Conservation (phyloP, 495 filamentous ascomycete species). For the Platismatia glauca region DNA sequence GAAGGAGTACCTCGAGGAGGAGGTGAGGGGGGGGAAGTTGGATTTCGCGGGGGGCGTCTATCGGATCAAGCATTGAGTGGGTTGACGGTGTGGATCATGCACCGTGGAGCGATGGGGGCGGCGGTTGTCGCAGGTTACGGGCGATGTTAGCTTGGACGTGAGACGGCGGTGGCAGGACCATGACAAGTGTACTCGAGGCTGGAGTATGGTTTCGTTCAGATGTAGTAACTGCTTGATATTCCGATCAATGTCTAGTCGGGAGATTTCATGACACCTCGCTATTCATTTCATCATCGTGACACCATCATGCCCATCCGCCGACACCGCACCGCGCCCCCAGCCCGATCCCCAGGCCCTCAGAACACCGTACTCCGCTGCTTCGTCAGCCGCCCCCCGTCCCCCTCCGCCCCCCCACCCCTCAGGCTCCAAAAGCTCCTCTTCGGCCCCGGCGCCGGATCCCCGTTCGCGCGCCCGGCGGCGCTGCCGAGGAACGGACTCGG, state of each 20-base stretch:
- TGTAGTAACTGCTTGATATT: not conserved
- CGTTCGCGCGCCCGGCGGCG: conserved; percentile 8
- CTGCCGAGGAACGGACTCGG: conserved; percentile 19
- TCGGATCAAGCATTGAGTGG: conserved; percentile 32
- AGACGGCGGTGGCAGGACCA: not conserved
- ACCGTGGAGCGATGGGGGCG: not conserved
- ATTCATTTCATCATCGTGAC: not conserved
- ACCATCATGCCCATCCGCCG: not conserved
- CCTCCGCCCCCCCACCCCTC: conserved; percentile 26
- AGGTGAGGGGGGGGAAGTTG: conserved; percentile 61
- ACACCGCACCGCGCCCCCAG: not conserved
- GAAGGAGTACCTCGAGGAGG: conserved; percentile 63
- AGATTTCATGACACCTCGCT: not conserved
- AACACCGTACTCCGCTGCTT: conserved; percentile 50
- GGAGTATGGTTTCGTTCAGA: not conserved
- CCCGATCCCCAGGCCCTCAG: conserved; percentile 23
- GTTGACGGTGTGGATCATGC: not conserved
- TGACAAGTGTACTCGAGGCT: not conserved
- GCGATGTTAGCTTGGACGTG: not conserved
- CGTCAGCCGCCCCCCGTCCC: conserved; percentile 30
- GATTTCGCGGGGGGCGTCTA: conserved; percentile 70
- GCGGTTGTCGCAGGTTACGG: not conserved
- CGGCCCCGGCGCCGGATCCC: conserved; percentile 25
- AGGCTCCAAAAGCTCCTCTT: conserved; percentile 45
- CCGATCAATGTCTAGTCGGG: not conserved